Evolutionary conservation across 1,284 basidiomycete genomes (phyloP).

Genomic region (Peniophora sp.): DNA sequence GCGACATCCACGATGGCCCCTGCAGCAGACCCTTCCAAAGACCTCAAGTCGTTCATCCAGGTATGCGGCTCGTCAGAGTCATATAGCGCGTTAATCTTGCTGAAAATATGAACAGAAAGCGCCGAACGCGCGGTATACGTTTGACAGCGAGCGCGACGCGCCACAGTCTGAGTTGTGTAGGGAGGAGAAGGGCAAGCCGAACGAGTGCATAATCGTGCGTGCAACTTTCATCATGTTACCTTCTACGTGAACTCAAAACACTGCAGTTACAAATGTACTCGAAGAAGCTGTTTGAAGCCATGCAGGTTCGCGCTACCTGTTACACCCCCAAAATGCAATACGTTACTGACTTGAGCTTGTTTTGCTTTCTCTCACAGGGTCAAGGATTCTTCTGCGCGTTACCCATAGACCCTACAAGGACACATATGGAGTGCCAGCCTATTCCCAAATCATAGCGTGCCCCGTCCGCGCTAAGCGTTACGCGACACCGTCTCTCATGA

Average conservation of each 20-base stretch:
- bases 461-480: too few relatives aligned
- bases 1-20: neutral
- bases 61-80: neutral
- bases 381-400: constrained; percentile 70
- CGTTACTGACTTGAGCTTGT: neutral
- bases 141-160: constrained; percentile 53
- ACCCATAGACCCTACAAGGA: constrained; percentile 64
- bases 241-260: neutral
- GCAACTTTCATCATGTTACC: neutral
- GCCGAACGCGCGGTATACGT: constrained; percentile 45
- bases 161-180: constrained; percentile 60
- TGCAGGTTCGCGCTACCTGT: constrained; percentile 50
- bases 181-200: constrained; percentile 31
- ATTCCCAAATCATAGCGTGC: constrained; percentile 33
- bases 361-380: neutral
- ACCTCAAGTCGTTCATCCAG: neutral
- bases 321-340: constrained; percentile 6
- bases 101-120: constrained; percentile 29
- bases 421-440: constrained; percentile 69
- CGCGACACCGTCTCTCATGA: too few relatives aligned
- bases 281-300: constrained; percentile 62
- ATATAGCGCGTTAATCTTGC: neutral
- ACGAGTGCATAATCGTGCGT: constrained; percentile 60
- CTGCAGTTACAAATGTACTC: constrained; percentile 61
- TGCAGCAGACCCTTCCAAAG: neutral